Base-by-base conservation (phyloP, 345 rosid species). In the Brassica carinata region DNA sequence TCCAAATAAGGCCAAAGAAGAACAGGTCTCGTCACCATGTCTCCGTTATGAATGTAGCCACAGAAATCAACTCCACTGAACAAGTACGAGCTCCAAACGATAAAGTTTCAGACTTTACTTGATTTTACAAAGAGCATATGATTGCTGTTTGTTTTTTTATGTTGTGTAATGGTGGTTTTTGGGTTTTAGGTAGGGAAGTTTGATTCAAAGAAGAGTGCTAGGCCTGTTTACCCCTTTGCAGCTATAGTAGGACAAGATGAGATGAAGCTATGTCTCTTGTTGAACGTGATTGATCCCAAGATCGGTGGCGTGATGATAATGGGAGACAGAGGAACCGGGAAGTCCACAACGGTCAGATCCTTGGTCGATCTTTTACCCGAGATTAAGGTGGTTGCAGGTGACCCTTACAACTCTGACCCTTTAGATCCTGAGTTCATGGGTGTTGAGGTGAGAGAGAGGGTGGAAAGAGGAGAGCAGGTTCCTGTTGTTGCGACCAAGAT, bases 231-330 rank as follows among this genome's bases (percentile, higher is more conserved):
- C 85, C 99, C 99, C 7, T 96, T 96, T 79, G 91, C 98, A 8
- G 99, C 99, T 65, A 93, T 96, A 45, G 99, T 96, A 38, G 99
- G 99, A 38, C 97, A 96, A 83, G 99, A 96, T 82, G 99, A 96
- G 91, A 93, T 96, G 99, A 96, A 96, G 81, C 43, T 96, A 5
- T 96, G 99, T 80, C 98, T 96, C 76, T 40, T 96, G 74, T 76
- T 96, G 67, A 93, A 93, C 76, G 99, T 96, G 82, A 96, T 93
- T 30, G 99, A 96, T 86, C 98, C 99, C 29, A 93, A 91, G 90
- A 93, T 95, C 74, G 98, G 99, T 63, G 99, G 98, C 62, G 98
- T 95, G 51, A 93, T 95, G 98, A 95, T 95, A 17, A 95, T 95
- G 99, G 99, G 98, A 29, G 98, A 95, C 81, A 90, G 99, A 82